Conservation (phyloP, 176 grass and related monocot species). For the Poa annua region DNA sequence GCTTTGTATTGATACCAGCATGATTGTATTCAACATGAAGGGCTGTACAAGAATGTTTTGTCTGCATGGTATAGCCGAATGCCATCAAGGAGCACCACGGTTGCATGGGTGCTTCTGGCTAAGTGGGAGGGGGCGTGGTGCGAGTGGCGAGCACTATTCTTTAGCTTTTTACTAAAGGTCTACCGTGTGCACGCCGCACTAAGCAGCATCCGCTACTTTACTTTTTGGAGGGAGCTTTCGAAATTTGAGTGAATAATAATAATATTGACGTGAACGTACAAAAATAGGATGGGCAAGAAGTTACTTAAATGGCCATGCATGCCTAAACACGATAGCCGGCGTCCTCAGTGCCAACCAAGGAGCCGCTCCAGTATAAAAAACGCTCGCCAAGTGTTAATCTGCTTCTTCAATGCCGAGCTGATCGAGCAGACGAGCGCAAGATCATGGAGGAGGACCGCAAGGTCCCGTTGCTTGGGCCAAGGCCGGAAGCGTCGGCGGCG, state of each 20-base stretch:
- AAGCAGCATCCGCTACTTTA: constrained; percentile 44
- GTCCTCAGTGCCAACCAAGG: too few species aligned
- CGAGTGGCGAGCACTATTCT: constrained; percentile 63
- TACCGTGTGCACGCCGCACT: constrained; percentile 44
- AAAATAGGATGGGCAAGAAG: neutral
- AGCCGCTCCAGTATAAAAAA: too few species aligned
- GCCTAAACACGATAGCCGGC: too few species aligned
- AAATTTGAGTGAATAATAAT: neutral
- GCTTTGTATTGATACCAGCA: neutral
- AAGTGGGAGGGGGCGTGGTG: neutral
- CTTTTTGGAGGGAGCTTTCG: constrained; percentile 28
- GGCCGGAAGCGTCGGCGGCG: neutral
- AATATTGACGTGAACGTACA: neutral
- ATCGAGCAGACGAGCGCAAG: neutral
- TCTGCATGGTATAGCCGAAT: too few species aligned
- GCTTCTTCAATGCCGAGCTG: neutral
- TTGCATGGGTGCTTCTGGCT: neutral
- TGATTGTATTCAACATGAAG: neutral
- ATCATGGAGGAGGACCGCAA: constrained; percentile 13
- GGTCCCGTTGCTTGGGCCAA: neutral
- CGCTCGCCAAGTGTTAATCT: too few species aligned
- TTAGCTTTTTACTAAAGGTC: constrained; percentile 83
- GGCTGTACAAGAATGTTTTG: neutral
- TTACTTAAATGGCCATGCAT: neutral
- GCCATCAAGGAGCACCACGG: too few species aligned